These are phyloP conservation scores for Arthrocladium fulminans DNA, from an alignment of 2,329 filamentous ascomycete species.

Conservation along the genomic window DNA sequence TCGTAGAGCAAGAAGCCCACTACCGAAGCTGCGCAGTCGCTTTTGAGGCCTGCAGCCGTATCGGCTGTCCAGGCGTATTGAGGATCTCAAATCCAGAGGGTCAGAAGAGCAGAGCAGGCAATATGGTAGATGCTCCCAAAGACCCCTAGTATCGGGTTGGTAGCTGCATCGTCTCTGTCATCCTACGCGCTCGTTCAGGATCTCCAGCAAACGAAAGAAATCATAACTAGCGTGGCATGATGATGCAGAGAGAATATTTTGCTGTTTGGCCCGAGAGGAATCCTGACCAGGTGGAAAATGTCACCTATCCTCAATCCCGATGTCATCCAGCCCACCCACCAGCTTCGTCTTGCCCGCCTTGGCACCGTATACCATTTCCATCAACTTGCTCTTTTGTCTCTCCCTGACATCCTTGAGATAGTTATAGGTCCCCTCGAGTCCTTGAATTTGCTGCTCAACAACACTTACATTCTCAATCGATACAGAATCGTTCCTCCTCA, in stretches of 20 bases:
- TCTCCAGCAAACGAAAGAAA: too few species aligned
- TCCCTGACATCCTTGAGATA: slow-evolving; percentile 69
- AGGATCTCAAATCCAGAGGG: too few species aligned
- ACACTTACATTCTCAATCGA: slow-evolving; percentile 44
- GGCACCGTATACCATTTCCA: slow-evolving; percentile 66
- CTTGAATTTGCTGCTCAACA: slow-evolving; percentile 71
- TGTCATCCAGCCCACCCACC: slow-evolving; percentile 14
- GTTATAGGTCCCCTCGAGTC: slow-evolving; percentile 68
- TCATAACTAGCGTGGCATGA: too few species aligned
- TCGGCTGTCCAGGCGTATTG: too few species aligned
- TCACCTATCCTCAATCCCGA: slow-evolving; percentile 11
- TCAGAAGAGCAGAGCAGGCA: too few species aligned
- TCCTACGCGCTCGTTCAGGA: too few species aligned
- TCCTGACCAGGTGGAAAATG: not conserved
- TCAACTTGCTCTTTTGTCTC: slow-evolving; percentile 71
- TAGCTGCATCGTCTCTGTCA: too few species aligned
- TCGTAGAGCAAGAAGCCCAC: too few species aligned
- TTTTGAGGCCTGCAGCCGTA: too few species aligned
- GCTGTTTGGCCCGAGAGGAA: not conserved
- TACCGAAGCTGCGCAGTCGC: too few species aligned
- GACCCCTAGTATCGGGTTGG: too few species aligned
- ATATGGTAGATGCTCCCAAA: too few species aligned
- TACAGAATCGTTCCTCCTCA: slow-evolving; percentile 55
- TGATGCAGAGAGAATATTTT: not conserved
- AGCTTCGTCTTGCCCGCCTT: slow-evolving; percentile 11